Evolutionary conservation across 2,329 filamentous ascomycete species (phyloP).

Genomic region (Elsinoe australis): DNA sequence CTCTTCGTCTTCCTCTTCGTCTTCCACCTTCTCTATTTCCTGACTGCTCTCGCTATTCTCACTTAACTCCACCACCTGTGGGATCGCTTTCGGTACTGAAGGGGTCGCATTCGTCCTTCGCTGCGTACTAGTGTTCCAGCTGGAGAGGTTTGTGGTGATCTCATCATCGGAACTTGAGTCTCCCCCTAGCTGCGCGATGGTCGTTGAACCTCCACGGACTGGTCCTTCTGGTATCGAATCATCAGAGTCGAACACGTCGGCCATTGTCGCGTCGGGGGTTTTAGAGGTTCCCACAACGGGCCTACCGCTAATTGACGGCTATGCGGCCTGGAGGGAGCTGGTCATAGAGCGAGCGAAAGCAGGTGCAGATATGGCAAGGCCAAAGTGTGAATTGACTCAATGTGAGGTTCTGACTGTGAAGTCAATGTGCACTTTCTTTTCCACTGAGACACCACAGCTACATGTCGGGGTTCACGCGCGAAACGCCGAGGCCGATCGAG

Average conservation of each 20-base stretch:
- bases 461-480: slow-evolving; percentile 9
- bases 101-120: no score
- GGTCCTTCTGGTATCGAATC: no score
- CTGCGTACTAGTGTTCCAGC: neutral
- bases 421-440: neutral
- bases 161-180: neutral
- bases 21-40: neutral
- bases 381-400: neutral
- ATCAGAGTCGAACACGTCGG: neutral
- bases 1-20: no score
- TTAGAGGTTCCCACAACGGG: no score
- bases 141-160: neutral
- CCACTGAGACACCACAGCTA: neutral
- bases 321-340: no score
- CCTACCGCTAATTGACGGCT: no score
- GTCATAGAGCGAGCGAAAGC: no score
- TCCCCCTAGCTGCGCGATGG: neutral
- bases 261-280: slow-evolving; percentile 7
- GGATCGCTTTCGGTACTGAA: neutral
- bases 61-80: no score
- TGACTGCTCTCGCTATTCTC: neutral
- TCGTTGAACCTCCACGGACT: neutral
- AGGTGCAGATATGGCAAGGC: no score
- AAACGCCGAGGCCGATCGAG: slow-evolving; percentile 1
- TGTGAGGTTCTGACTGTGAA: neutral